Evolutionary conservation across 495 filamentous ascomycete genomes (phyloP).

Genomic region (Glonium stellatum): DNA sequence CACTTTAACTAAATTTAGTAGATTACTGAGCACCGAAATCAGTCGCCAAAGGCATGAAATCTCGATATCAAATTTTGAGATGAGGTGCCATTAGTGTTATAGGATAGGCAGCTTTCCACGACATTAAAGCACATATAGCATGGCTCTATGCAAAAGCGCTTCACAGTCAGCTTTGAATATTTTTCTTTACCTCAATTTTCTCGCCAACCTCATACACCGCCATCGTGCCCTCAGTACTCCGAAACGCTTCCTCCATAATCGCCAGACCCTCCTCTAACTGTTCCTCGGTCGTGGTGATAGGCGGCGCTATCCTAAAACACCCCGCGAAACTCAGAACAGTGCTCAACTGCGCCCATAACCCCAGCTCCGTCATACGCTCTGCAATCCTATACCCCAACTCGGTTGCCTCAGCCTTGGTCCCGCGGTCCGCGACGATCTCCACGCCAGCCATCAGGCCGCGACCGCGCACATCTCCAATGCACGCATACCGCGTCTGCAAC

Average conservation of each 20-base stretch:
- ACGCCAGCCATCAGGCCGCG: constrained; percentile 48
- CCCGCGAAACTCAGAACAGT: constrained; percentile 47
- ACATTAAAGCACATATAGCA: too few relatives aligned
- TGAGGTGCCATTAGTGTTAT: too few relatives aligned
- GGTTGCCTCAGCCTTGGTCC: constrained; percentile 39
- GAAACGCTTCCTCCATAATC: constrained; percentile 45
- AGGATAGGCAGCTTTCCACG: too few relatives aligned
- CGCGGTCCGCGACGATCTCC: constrained; percentile 45
- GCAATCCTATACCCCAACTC: constrained; percentile 45
- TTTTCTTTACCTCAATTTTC: too few relatives aligned
- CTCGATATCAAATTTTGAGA: too few relatives aligned
- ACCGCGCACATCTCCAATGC: constrained; percentile 51
- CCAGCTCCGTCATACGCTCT: constrained; percentile 41
- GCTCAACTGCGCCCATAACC: constrained; percentile 48
- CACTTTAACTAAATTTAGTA: too few relatives aligned
- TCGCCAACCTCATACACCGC: constrained; percentile 11
- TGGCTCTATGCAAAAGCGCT: too few relatives aligned
- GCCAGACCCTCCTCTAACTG: constrained; percentile 44
- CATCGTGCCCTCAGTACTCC: constrained; percentile 19
- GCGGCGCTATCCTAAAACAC: constrained; percentile 51
- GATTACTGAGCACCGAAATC: too few relatives aligned
- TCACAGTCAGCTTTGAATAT: too few relatives aligned
- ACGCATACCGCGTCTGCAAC: constrained; percentile 44
- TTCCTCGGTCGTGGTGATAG: constrained; percentile 46
- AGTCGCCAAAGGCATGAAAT: too few relatives aligned